phyloP scores from a whole-genome alignment of 805 yeast species.

The Nadsonia fulvescens region DNA sequence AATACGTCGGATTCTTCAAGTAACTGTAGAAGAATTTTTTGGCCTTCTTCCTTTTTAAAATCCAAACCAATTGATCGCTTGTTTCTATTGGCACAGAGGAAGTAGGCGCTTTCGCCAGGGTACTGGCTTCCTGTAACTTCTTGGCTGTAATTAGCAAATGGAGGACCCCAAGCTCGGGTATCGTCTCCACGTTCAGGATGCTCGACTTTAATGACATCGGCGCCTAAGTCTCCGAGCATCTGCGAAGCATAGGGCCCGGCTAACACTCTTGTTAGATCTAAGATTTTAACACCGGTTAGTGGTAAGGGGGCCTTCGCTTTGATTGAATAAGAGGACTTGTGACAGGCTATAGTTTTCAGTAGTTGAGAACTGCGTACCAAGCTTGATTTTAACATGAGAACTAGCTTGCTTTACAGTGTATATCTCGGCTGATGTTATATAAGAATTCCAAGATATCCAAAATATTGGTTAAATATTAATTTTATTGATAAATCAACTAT shows the following conservation, averaged over 20 bases:
- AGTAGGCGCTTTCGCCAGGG: slow-evolving; percentile 23
- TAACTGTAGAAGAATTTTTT: slow-evolving; percentile 15
- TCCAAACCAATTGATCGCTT: slow-evolving; percentile 22
- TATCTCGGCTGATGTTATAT: too few species aligned
- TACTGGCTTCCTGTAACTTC: slow-evolving; percentile 5
- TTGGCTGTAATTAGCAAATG: slow-evolving; percentile 17
- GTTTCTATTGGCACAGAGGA: slow-evolving; percentile 21
- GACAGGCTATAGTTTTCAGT: too few species aligned
- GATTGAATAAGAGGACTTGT: too few species aligned
- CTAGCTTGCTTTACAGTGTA: too few species aligned
- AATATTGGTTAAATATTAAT: too few species aligned
- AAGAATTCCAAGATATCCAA: too few species aligned
- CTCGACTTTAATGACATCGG: slow-evolving; percentile 24
- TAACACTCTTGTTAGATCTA: slow-evolving; percentile 24
- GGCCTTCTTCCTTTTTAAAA: slow-evolving; percentile 20
- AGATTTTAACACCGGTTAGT: slow-evolving; percentile 18
- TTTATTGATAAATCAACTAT: too few species aligned
- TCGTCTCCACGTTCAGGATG: slow-evolving; percentile 26
- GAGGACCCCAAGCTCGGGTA: slow-evolving; percentile 28
- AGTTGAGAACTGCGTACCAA: too few species aligned
- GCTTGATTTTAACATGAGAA: too few species aligned
- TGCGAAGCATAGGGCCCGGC: slow-evolving; percentile 27
- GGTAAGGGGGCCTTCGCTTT: too few species aligned
- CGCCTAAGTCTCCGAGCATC: slow-evolving; percentile 25
- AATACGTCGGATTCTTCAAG: slow-evolving; percentile 20